phyloP scores from a whole-genome alignment of 768 basidiomycete species.

The Roridomyces roridus region DNA sequence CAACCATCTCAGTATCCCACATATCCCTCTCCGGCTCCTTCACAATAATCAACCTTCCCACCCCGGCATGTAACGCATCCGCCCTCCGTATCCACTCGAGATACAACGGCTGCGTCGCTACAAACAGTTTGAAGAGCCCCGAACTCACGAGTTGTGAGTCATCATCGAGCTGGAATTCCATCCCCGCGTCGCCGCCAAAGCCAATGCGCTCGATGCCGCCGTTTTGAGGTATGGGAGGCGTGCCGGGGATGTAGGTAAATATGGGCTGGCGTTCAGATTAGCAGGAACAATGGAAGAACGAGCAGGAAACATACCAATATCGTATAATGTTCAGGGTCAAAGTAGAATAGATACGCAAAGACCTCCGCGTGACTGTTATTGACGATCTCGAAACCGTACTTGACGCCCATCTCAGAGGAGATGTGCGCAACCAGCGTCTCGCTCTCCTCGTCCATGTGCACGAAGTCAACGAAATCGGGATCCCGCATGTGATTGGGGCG shows the following conservation, averaged over 20 bases:
- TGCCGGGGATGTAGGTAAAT: neutral
- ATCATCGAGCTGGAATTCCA: no score
- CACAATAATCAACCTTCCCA: no score
- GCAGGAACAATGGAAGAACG: neutral
- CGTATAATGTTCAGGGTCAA: neutral
- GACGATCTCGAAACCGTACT: conserved; percentile 7
- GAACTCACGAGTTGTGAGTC: no score
- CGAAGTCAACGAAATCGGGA: neutral
- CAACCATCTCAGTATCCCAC: no score
- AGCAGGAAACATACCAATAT: conserved; percentile 1
- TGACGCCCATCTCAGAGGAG: neutral
- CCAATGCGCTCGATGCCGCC: no score
- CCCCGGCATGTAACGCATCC: no score
- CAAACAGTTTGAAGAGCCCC: no score
- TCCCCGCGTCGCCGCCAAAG: no score
- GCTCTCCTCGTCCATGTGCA: neutral
- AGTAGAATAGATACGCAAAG: conserved; percentile 8
- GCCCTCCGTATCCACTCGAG: no score
- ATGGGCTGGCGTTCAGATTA: neutral
- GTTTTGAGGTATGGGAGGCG: neutral
- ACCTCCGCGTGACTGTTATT: neutral
- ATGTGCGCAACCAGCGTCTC: neutral
- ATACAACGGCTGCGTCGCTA: no score
- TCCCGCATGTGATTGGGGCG: neutral
- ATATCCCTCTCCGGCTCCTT: no score